Conservation (phyloP, 2,329 filamentous ascomycete genomes). For the Botrytis byssoidea region DNA sequence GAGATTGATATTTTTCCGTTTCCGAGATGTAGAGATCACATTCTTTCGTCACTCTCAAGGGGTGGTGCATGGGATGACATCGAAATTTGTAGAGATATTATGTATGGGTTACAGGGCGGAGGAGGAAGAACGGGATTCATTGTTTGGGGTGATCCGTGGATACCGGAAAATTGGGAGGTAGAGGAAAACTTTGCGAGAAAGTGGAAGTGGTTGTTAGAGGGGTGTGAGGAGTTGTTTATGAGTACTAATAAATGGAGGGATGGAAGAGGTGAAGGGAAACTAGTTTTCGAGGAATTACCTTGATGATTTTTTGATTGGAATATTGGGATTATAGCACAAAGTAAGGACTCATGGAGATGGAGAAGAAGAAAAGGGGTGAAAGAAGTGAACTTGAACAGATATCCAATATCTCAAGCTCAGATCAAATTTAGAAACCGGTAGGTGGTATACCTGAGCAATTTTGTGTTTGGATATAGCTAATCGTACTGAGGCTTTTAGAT, state of each 20-base stretch:
- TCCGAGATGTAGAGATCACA: constrained; percentile 43
- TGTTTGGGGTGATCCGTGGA: constrained; percentile 51
- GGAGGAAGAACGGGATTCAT: constrained; percentile 41
- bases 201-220: constrained; percentile 44
- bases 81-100: constrained; percentile 42
- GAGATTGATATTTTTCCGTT: constrained; percentile 42
- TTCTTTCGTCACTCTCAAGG: constrained; percentile 37
- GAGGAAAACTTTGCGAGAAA: constrained; percentile 47
- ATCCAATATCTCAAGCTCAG: background rate
- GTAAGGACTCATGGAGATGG: background rate
- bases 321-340: background rate
- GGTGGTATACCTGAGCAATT: background rate
- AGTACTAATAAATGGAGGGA: constrained; percentile 42
- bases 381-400: background rate
- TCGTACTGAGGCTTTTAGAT: background rate
- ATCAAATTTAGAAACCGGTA: background rate
- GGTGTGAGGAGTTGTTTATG: constrained; percentile 42
- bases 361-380: too few relatives aligned
- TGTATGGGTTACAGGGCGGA: constrained; percentile 33
- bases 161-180: constrained; percentile 48
- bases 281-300: background rate
- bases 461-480: background rate
- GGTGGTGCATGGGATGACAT: constrained; percentile 39
- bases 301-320: background rate
- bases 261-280: constrained; percentile 29